Base-by-base conservation (phyloP, 805 yeast genomes). In the Saturnispora zaruensis region DNA sequence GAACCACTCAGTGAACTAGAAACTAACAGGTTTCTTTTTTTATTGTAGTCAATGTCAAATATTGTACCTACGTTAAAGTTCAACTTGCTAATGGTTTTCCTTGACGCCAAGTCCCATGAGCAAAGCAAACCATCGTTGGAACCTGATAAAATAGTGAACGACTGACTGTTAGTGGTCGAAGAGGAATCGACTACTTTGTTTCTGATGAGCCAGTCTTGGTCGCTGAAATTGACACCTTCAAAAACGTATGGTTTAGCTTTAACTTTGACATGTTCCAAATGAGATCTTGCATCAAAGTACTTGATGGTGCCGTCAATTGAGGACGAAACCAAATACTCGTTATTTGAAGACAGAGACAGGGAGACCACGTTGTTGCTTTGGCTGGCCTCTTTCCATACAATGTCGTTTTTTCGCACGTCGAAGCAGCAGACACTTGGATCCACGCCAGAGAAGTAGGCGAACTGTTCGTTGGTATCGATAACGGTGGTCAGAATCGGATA, bases 41-140 rank as follows among this genome's bases (percentile, higher is more conserved):
- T 36, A 16, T 36, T 60, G 6, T 71, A 75, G 56, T 76, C 81
- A 6, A 82, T 75, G 61, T 79, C 88, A 24, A 81, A 63, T 0
- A 81, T 84, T 0, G 81, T 64, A 0, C 88, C 84, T 5, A 59
- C 55, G 58, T 86, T 90, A 2, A 89, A 90, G 3, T 70, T 67
- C 8, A 74, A 62, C 56, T 81, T 79, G 44, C 70, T 66, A 5
- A 71, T 52, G 24, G 81, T 55, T 44, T 70, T 70, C 46, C 78
- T 66, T 0, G 82, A 68, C 4, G 70, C 70, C 14, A 75, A 67
- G 53, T 81, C 81, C 91, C 90, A 86, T 3, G 74, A 55, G 5
- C 79, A 76, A 0, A 76, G 72, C 5, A 78, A 71, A 1, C 74
- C 68, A 60, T 84, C 88, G 26, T 76, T 78, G 1, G 87, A 76